These are phyloP conservation scores for Aegilops speltoides DNA, from an alignment of 176 grass and related monocot genomes.

Conservation along the genomic window DNA sequence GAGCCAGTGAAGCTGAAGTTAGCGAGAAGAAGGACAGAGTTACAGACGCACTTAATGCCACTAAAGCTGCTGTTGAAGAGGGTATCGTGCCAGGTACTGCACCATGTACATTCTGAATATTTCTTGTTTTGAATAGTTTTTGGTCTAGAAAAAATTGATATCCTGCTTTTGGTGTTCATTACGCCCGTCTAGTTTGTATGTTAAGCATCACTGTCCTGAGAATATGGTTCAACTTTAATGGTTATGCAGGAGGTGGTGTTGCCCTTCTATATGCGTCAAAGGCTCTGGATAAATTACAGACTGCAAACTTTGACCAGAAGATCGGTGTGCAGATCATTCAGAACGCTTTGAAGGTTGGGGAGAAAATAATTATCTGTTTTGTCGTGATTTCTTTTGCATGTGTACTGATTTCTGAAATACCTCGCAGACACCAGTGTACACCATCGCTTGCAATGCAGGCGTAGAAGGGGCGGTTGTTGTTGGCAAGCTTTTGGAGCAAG, in stretches of 20 bases:
- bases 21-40: conserved; percentile 97
- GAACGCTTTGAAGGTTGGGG: conserved; percentile 88
- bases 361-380: neutral
- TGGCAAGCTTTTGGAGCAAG: conserved; percentile 97
- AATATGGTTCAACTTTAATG: neutral
- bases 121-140: neutral
- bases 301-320: conserved; percentile 95
- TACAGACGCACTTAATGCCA: conserved; percentile 90
- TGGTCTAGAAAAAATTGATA: neutral
- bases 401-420: conserved; percentile 8
- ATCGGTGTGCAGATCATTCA: conserved; percentile 99
- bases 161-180: neutral
- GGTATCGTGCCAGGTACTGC: conserved; percentile 84
- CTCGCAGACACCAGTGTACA: conserved; percentile 85
- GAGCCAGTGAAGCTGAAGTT: conserved; percentile 92
- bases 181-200: neutral
- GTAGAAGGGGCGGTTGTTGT: conserved; percentile 95
- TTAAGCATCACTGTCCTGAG: neutral
- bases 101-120: neutral
- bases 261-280: conserved; percentile 98
- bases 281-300: conserved; percentile 80
- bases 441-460: conserved; percentile 91
- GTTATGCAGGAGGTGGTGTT: conserved; percentile 78
- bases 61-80: conserved; percentile 98
- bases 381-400: neutral